Percentiles rank a stretch among this genome's conserved stretches.
These are phyloP conservation scores for Arxiozyma telluris DNA, from an alignment of 1,139 yeast genomes.

Conservation along the genomic window DNA sequence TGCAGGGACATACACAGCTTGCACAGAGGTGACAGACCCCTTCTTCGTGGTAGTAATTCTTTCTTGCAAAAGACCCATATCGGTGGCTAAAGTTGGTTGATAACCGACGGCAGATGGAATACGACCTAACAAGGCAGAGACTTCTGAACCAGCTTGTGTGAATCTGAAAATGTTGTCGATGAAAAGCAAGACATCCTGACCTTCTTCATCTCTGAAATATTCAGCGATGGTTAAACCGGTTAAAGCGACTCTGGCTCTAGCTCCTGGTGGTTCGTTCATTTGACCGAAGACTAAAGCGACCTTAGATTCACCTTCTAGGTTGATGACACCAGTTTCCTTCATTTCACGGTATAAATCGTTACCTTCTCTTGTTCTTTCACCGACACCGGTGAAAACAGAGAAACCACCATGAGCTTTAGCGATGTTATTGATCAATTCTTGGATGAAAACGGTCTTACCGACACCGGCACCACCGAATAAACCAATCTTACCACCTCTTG, in stretches of 20 bases:
- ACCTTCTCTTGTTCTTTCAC: conserved; percentile 99
- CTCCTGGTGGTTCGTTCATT: conserved; percentile 99
- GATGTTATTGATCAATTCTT: conserved; percentile 98
- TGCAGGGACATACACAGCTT: conserved; percentile 99
- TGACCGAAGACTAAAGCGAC: conserved; percentile 99
- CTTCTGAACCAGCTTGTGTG: conserved; percentile 99
- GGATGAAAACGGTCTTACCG: conserved; percentile 99
- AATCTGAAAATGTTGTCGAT: conserved; percentile 99
- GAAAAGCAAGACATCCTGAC: conserved; percentile 99
- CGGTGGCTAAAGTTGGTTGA: conserved; percentile 99
- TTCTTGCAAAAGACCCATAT: conserved; percentile 99
- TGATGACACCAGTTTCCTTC: conserved; percentile 99
- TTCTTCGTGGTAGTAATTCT: conserved; percentile 99
- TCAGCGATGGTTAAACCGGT: conserved; percentile 99
- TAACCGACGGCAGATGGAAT: conserved; percentile 99
- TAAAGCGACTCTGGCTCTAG: conserved; percentile 99
- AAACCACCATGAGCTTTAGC: conserved; percentile 99
- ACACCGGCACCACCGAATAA: conserved; percentile 99
- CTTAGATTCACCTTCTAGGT: conserved; percentile 98
- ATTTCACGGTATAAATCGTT: conserved; percentile 99
- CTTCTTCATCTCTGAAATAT: conserved; percentile 99
- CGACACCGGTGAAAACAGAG: conserved; percentile 99
- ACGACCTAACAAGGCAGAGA: conserved; percentile 99
- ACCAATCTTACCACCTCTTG: conserved; percentile 99
- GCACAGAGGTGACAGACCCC: conserved; percentile 99